These are phyloP conservation scores for Starmera quercuum DNA, from an alignment of 805 yeast genomes.

Conservation along the genomic window DNA sequence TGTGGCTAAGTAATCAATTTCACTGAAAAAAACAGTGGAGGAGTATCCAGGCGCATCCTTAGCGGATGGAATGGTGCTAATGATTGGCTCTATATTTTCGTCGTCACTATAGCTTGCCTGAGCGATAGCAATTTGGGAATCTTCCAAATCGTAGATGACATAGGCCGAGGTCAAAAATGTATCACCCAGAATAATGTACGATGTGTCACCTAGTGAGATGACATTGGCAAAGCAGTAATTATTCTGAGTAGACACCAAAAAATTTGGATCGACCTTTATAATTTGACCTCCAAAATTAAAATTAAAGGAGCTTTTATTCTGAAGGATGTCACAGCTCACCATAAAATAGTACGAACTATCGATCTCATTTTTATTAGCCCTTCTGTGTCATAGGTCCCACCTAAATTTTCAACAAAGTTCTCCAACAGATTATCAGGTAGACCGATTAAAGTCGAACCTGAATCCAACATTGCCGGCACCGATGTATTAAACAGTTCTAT, in stretches of 20 bases:
- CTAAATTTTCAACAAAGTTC: not conserved
- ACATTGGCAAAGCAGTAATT: constrained; percentile 1
- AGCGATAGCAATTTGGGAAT: constrained; percentile 48
- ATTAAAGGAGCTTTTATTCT: constrained; percentile 22
- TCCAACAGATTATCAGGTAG: constrained; percentile 30
- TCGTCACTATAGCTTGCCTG: constrained; percentile 26
- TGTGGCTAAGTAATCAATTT: not conserved
- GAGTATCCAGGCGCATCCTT: constrained; percentile 39
- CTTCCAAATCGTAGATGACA: constrained; percentile 57
- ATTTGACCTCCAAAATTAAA: constrained; percentile 48
- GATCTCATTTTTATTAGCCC: constrained; percentile 1
- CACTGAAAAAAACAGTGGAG: constrained; percentile 20
- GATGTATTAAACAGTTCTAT: constrained; percentile 27
- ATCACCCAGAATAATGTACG: constrained; percentile 42
- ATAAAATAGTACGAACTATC: constrained; percentile 30
- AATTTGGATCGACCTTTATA: constrained; percentile 38
- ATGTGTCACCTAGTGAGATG: not conserved
- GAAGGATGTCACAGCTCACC: constrained; percentile 29
- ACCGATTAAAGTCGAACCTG: constrained; percentile 46
- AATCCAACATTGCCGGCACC: constrained; percentile 43
- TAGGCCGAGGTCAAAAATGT: constrained; percentile 51
- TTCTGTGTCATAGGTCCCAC: not conserved
- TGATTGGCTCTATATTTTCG: constrained; percentile 18
- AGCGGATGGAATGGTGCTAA: constrained; percentile 38
- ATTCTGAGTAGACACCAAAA: constrained; percentile 18